These are phyloP conservation scores for Ormosia semicastrata DNA, from an alignment of 306 rosid species.

Conservation along the genomic window DNA sequence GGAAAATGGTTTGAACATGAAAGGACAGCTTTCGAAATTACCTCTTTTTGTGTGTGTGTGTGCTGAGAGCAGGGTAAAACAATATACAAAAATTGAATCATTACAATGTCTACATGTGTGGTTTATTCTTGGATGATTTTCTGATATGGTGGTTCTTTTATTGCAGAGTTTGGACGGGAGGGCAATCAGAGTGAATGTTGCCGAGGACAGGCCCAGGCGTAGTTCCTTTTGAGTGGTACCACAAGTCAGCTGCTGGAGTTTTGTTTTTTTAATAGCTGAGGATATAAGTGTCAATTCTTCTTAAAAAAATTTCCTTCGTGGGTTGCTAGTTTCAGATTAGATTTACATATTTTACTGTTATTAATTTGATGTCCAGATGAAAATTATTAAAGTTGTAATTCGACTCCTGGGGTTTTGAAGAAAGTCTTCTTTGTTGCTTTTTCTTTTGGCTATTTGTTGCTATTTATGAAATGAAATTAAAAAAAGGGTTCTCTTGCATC, in stretches of 20 bases:
- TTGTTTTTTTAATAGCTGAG: slow-evolving; percentile 32
- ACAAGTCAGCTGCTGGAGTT: slow-evolving; percentile 19
- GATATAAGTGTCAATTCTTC: slow-evolving; percentile 39
- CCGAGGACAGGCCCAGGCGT: slow-evolving; percentile 85
- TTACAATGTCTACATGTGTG: not conserved
- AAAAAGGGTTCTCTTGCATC: not conserved
- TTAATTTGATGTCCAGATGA: slow-evolving; percentile 13
- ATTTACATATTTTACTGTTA: slow-evolving; percentile 9
- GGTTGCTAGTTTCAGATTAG: slow-evolving; percentile 30
- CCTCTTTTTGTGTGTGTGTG: not conserved
- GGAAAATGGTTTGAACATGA: not conserved
- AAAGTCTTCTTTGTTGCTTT: not conserved
- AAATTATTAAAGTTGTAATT: slow-evolving; percentile 25
- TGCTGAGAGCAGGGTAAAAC: not conserved
- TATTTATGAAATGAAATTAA: not conserved
- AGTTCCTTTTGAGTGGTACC: slow-evolving; percentile 40
- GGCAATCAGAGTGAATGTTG: slow-evolving; percentile 83
- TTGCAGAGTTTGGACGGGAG: slow-evolving; percentile 90
- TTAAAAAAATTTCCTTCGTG: slow-evolving; percentile 1
- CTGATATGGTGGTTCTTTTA: slow-evolving; percentile 24
- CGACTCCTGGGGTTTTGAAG: slow-evolving; percentile 10
- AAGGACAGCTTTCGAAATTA: not conserved
- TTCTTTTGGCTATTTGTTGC: slow-evolving; percentile 13
- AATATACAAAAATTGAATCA: not conserved
- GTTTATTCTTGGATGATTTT: not conserved